phyloP scores from a whole-genome alignment of 805 yeast species.

The Metahyphopichia silvanorum region DNA sequence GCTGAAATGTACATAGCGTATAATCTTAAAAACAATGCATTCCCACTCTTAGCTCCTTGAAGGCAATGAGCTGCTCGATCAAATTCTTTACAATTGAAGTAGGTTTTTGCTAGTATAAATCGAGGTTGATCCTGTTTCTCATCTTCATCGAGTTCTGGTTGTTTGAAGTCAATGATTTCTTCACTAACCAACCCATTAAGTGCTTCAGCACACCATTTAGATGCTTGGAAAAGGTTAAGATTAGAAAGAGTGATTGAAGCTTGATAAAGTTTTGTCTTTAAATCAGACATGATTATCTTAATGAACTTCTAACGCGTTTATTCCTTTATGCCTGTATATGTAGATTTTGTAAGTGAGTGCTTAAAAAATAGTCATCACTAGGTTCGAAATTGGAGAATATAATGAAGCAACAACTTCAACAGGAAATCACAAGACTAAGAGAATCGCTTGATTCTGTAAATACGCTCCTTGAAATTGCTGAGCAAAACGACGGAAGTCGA shows the following conservation, averaged over 20 bases:
- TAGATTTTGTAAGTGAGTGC: too few species aligned
- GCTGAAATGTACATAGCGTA: slow-evolving; percentile 74
- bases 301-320: too few species aligned
- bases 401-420: too few species aligned
- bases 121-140: slow-evolving; percentile 43
- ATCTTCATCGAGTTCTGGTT: slow-evolving; percentile 10
- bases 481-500: background rate
- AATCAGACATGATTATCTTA: too few species aligned
- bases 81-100: slow-evolving; percentile 82
- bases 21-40: slow-evolving; percentile 57
- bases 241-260: slow-evolving; percentile 43
- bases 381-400: too few species aligned
- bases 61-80: slow-evolving; percentile 69
- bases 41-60: slow-evolving; percentile 47
- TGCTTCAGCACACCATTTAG: slow-evolving; percentile 86
- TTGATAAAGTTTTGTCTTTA: slow-evolving; percentile 21
- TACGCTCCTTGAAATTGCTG: background rate
- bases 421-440: background rate
- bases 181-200: slow-evolving; percentile 50
- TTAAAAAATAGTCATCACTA: too few species aligned
- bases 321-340: too few species aligned
- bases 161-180: slow-evolving; percentile 8
- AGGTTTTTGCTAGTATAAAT: slow-evolving; percentile 61
- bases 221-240: slow-evolving; percentile 61
- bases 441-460: background rate